Conservation (phyloP, 1,139 yeast species). For the Blastobotrys serpentis region DNA sequence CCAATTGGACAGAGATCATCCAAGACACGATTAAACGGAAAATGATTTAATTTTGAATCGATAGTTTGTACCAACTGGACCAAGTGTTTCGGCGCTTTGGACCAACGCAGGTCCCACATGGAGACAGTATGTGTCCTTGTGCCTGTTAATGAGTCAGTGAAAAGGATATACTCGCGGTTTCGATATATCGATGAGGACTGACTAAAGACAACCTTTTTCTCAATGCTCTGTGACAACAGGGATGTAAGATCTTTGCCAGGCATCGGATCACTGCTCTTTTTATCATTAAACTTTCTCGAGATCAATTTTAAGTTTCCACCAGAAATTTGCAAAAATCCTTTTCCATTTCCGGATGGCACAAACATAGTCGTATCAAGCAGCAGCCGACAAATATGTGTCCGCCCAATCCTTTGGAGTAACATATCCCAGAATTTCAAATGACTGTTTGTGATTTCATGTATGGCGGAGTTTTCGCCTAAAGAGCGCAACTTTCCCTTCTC, state of each 20-base stretch:
- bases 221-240: not conserved
- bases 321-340: constrained; percentile 8
- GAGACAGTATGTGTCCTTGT: not conserved
- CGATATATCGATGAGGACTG: not conserved
- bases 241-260: not conserved
- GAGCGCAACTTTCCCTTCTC: not conserved
- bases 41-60: not conserved
- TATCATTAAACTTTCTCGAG: not conserved
- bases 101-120: not conserved
- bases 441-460: not conserved
- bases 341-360: too few relatives aligned
- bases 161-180: not conserved
- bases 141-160: not conserved
- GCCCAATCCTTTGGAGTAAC: constrained; percentile 4
- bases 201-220: not conserved
- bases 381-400: not conserved
- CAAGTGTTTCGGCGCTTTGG: too few relatives aligned
- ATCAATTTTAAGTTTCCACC: not conserved
- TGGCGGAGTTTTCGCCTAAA: not conserved
- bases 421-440: constrained; percentile 1
- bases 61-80: not conserved
- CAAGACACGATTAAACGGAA: not conserved
- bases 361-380: too few relatives aligned
- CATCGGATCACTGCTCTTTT: not conserved
- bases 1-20: constrained; percentile 1